Percentiles rank a stretch among this genome's conserved stretches.
phyloP scores from a whole-genome alignment of 345 rosid species.

The Cardamine chenopodiifolia region DNA sequence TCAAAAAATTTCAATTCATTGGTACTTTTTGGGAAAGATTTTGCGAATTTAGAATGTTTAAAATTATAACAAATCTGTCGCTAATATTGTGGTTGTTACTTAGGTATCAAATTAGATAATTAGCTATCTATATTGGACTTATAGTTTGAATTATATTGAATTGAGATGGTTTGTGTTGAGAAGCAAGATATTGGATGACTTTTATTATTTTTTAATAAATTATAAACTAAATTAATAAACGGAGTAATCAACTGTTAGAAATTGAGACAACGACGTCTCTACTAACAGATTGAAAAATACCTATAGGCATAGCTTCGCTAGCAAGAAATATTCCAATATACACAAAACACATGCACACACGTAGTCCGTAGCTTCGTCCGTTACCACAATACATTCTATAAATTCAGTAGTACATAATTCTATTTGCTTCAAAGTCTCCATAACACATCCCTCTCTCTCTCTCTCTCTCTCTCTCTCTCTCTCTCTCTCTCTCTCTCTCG shows the following conservation, averaged over 20 bases:
- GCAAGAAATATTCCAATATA: conserved; percentile 1
- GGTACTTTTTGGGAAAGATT: neutral
- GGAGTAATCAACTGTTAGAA: conserved; percentile 24
- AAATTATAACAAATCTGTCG: conserved; percentile 3
- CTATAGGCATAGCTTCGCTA: conserved; percentile 13
- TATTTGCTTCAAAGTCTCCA: conserved; percentile 12
- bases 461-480: too few relatives aligned
- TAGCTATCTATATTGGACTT: conserved; percentile 23
- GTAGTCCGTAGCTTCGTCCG: neutral
- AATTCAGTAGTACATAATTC: neutral
- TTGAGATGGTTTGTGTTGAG: conserved; percentile 30
- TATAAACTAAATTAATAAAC: conserved; percentile 1
- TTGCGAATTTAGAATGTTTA: neutral
- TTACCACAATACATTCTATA: conserved; percentile 24
- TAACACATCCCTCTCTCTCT: conserved; percentile 1
- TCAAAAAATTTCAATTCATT: neutral
- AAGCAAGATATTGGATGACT: conserved; percentile 36
- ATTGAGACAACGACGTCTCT: conserved; percentile 32
- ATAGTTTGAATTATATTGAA: neutral
- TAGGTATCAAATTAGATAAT: conserved; percentile 23
- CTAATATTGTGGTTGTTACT: conserved; percentile 33
- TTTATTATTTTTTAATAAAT: neutral
- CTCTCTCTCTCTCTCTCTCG: neutral
- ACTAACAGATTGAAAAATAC: conserved; percentile 40
- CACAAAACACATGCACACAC: conserved; percentile 31